These are phyloP conservation scores for Myxozyma nipponensis DNA, from an alignment of 805 yeast genomes.

Conservation along the genomic window DNA sequence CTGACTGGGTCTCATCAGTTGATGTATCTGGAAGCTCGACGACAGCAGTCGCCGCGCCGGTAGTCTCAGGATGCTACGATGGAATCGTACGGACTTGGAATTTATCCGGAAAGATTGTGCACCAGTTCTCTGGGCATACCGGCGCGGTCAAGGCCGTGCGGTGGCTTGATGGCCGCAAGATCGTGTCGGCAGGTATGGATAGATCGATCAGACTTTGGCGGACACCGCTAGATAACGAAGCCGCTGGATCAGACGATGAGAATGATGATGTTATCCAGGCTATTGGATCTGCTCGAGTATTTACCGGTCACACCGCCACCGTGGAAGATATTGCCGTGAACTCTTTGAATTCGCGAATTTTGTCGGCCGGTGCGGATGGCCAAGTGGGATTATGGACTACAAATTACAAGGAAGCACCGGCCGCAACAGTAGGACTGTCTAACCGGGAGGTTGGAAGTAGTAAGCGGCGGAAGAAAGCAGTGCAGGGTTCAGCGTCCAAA, in stretches of 20 bases:
- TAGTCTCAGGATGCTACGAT: slow-evolving; percentile 88
- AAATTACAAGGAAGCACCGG: slow-evolving; percentile 74
- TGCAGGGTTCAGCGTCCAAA: slow-evolving; percentile 74
- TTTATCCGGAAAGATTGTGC: slow-evolving; percentile 70
- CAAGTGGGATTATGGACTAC: slow-evolving; percentile 87
- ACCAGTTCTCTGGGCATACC: slow-evolving; percentile 81
- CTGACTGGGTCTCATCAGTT: slow-evolving; percentile 90
- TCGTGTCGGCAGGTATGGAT: slow-evolving; percentile 85
- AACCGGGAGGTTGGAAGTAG: slow-evolving; percentile 53
- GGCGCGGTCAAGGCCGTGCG: slow-evolving; percentile 80
- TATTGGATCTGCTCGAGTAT: slow-evolving; percentile 25
- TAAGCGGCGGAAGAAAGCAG: slow-evolving; percentile 82
- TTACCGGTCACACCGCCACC: slow-evolving; percentile 87
- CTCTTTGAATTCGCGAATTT: slow-evolving; percentile 51
- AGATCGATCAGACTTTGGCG: slow-evolving; percentile 88
- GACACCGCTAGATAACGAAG: slow-evolving; percentile 42
- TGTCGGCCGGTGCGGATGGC: slow-evolving; percentile 82
- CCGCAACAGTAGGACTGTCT: slow-evolving; percentile 40
- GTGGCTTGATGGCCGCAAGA: slow-evolving; percentile 68
- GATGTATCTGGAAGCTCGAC: slow-evolving; percentile 40
- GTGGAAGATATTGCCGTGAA: slow-evolving; percentile 73
- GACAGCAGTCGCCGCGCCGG: slow-evolving; percentile 40
- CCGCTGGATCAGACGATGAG: slow-evolving; percentile 45
- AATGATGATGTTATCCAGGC: slow-evolving; percentile 39
- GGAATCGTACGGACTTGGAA: slow-evolving; percentile 91